Base-by-base conservation (phyloP, 441 rosid genomes). In the Populus hybrid region DNA sequence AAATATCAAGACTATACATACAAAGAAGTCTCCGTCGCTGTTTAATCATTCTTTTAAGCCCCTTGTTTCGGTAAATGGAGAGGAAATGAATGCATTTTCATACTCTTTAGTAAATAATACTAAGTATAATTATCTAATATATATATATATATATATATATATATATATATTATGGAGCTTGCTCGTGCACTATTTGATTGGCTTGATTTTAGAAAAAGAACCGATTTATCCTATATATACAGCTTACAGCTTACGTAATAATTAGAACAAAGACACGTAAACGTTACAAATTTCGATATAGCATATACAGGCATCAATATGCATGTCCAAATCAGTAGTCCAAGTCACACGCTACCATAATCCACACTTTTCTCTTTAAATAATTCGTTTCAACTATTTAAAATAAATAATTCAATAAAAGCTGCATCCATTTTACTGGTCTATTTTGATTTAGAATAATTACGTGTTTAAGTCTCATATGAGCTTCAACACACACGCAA, bases 341-440 rank as follows among this genome's bases (percentile, higher is more conserved):
- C 71, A 68, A 68, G 42, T 68, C 71, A 82, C 56, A 50, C 45
- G 45, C 45, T 38, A 38, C 56, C 0, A 50, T 50, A 50, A 50
- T 50, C 20, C 20, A 50, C 20, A 4, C 20, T 50, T 50, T 50
- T 50, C 2, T 50, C 56, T 50, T 50, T 50, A 14, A 50, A 50
- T 14, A 50, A 50, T 1, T 14, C 20, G 0, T 14, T 50, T 45
- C 0, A 45, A 45, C 2, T 45, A 45, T 45, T 45, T 45, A 45
- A 45, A 45, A 45, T 45, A 45, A 45, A 45, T 45, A 14, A 45
- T 45, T 45, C 56, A 50, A 50, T 50, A 16, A 14, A 50, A 50
- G 56, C 18, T 50, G 18, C 56, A 50, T 50, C 56, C 56, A 50
- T 16, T 16, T 14, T 50, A 4, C 6, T 50, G 2, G 20, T 50